Conservation (phyloP, 2,329 filamentous ascomycete species). For the Trichoderma gracile region DNA sequence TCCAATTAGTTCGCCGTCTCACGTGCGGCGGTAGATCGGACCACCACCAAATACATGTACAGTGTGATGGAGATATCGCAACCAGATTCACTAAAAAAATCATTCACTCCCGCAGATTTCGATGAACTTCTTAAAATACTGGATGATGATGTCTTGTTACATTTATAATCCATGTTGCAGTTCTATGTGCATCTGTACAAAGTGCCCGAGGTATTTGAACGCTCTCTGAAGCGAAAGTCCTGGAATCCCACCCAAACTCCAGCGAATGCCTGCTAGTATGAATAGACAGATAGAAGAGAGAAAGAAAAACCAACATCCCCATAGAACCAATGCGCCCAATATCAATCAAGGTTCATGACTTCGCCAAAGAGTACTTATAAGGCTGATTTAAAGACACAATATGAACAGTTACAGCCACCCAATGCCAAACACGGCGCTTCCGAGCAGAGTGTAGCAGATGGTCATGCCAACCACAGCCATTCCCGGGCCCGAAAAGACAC, state of each 20-base stretch:
- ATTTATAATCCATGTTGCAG: slow-evolving; percentile 1
- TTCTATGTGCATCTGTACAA: slow-evolving; percentile 16
- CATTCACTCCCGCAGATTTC: neutral
- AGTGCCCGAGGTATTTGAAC: slow-evolving; percentile 18
- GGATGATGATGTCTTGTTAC: neutral
- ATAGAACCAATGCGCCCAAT: slow-evolving; percentile 1
- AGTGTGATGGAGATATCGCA: slow-evolving; percentile 4
- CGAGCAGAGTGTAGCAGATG: slow-evolving; percentile 31
- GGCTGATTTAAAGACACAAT: neutral
- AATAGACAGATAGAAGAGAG: neutral
- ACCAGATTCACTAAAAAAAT: neutral
- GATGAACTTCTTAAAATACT: no score
- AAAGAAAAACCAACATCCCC: neutral
- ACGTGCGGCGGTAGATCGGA: slow-evolving; percentile 28
- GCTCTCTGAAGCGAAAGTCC: slow-evolving; percentile 13
- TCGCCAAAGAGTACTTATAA: neutral
- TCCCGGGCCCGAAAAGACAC: slow-evolving; percentile 25
- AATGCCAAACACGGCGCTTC: slow-evolving; percentile 25
- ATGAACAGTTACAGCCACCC: slow-evolving; percentile 16
- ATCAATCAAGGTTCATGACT: neutral
- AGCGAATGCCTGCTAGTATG: slow-evolving; percentile 21
- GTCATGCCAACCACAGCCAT: slow-evolving; percentile 29
- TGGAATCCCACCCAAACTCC: slow-evolving; percentile 19
- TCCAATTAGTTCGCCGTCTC: slow-evolving; percentile 29
- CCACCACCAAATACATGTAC: slow-evolving; percentile 3